Base-by-base conservation (phyloP, 108 stramenopile genomes). In the Fistulifera pelliculosa region DNA sequence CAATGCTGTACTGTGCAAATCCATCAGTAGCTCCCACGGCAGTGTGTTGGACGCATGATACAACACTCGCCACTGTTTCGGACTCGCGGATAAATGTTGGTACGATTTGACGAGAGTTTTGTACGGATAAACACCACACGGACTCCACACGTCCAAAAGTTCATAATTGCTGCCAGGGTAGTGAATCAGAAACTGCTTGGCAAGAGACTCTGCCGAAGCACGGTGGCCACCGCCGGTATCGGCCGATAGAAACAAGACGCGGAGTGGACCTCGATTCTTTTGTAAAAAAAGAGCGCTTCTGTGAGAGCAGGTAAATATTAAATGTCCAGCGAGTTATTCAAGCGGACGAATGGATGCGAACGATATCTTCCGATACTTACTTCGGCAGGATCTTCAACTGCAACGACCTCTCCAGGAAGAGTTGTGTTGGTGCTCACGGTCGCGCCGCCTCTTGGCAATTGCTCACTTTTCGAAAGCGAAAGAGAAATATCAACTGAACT, bases 141-240 rank as follows among this genome's bases (percentile, higher is more conserved):
- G 74, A 0, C 80, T 74, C 84, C 82, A 84, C 14, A 96, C 58
- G 56, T 98, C 96, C 17, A 87, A 54, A 44, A 95, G 73, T 15
- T 93, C 77, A 47, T 96, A 94, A 15, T 89, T 76, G 12, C 70
- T 72, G 3, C 89, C 90, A 16, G 96, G 96, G 61, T 73, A 94
- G 15, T 86, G 83, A 16, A 74, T 60, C 7, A 82, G 64, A 56
- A 97, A 88, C 38, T 95, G 75, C 44, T 79, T 83, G 15, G 81
- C 90, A n/a, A 97, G 71, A 13, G 94, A 81, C 60, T 94, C 87
- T 18, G 96, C 92, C 12, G 90, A 93, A 14, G 97, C 97, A 45
- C 95, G 66, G 60, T 98, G 97, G n/a, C 97, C 97, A 14, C 97
- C 97, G n/a, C 97, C 97, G 0, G 97, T 98, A 73, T 98, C 97